phyloP scores from a whole-genome alignment of 768 basidiomycete species.

The Dioszegia aurantiaca region DNA sequence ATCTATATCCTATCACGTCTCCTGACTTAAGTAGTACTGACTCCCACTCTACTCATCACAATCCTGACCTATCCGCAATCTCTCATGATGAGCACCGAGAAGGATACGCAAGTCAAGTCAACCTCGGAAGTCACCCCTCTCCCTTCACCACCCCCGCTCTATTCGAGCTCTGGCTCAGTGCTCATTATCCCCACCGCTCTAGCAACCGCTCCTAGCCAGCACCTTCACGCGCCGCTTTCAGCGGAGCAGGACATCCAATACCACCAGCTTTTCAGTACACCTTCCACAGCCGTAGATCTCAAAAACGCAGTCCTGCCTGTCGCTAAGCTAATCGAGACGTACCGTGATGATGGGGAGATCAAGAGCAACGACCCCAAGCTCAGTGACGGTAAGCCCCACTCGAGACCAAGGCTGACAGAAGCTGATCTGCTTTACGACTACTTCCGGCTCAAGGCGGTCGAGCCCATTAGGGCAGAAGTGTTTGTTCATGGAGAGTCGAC shows the following conservation, averaged over 20 bases:
- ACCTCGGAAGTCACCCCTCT: neutral
- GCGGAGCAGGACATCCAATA: slow-evolving; percentile 3
- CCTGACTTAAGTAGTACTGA: too few species aligned
- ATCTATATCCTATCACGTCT: too few species aligned
- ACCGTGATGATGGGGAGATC: neutral
- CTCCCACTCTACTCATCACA: too few species aligned
- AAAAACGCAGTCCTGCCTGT: neutral
- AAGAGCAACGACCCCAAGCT: slow-evolving; percentile 10
- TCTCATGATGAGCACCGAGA: too few species aligned
- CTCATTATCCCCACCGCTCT: neutral
- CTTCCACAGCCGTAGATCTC: neutral
- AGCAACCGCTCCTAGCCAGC: neutral
- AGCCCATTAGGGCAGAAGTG: neutral
- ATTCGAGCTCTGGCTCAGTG: neutral
- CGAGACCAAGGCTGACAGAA: neutral
- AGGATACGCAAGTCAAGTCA: too few species aligned
- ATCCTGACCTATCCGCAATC: too few species aligned
- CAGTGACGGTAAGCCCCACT: neutral
- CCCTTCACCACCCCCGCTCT: neutral
- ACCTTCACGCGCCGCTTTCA: slow-evolving; percentile 2
- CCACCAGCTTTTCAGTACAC: slow-evolving; percentile 9
- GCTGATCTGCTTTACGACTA: slow-evolving; percentile 5
- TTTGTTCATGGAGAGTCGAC: neutral
- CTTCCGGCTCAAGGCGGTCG: slow-evolving; percentile 3
- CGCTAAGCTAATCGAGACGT: neutral